Evolutionary conservation across 140 eudicot species (phyloP), one percentile per base, ranked within the genome.

Genomic region (Ambrosia hybrid): DNA sequence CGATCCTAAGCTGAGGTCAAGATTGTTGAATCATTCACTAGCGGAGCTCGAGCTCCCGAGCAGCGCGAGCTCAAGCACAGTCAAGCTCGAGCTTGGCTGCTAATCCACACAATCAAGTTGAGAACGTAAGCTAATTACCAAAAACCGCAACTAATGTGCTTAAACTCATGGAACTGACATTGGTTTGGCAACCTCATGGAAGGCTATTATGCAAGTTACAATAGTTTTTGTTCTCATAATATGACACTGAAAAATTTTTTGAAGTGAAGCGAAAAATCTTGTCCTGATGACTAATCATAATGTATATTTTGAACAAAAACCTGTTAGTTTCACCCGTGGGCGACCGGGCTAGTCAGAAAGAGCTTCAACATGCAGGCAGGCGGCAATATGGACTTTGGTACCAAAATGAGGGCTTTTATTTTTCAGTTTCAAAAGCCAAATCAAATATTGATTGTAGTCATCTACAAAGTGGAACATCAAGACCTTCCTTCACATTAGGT

Each of bases 381-480:
- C 30, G 30, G 30, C 30, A 9, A 82, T 60, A 45, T 48, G 45
- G 9, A 49, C 13, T 38, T 39, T 39, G 33, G n/a, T 64, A 64
- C n/a, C 68, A 64, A 39, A 36, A 13, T 64, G 13, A 39, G n/a
- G 36, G 51, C 14, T 51, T 70, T 80, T 70, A 86, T 11, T 67
- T 67, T 51, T 74, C 81, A 3, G 56, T 59, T 57, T 73, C 85
- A 80, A 94, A 94, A 74, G 96, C 96, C 85, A 94, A 46, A 70
- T 81, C 83, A 51, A 65, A 86, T 76, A 93, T 93, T 93, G 96
- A 72, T 73, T 76, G 84, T 94, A 94, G 58, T 94, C 95, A 14
- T 91, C 99, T 13, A 88, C 99, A 68, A 94, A 94, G 73, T 91
- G n/a, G 99, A 33, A 86, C 99, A 65, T 94, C 99, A 12, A 94